Base-by-base conservation (phyloP, 176 grass and related monocot genomes). In the Bothriochloa decipiens region DNA sequence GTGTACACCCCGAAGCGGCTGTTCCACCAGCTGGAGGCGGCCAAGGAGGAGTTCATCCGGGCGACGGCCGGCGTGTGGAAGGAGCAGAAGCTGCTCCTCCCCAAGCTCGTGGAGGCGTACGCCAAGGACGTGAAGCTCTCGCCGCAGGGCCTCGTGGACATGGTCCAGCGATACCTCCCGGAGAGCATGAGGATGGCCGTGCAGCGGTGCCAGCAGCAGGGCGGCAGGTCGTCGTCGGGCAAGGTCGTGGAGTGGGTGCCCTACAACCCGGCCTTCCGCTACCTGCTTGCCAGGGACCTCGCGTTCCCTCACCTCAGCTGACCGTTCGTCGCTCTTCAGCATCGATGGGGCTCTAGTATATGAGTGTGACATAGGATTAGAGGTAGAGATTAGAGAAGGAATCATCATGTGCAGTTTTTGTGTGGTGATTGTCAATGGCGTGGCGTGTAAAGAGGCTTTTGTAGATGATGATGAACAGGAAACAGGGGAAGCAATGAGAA, bases 241-340 rank as follows among this genome's bases (percentile, higher is more conserved):
- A 98, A 85, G 89, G 91, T 91, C 63, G 85, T 98, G 3, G 95
- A 98, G 61, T 98, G 95, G 95, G 87, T 98, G 20, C 88, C 91
- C 55, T 89, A 93, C 80, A 93, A 98, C 67, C 85, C 86, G 80
- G 91, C 27, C 64, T 98, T 98, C 73, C 79, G 95, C 61, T 98
- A 95, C 52, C 84, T 98, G 43, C 85, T 98, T 1, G 82, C 95
- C 2, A 87, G 95, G 69, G 92, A 98, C 61, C 76, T 98, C 11
- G 91, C 79, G 45, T 98, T 98, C 73, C 95, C 92, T 70, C 92
- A 98, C 84, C 78, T 95, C 32, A 93, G 78, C 89, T 90, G 87
- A 58, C 16, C 16, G 87, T 90, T 84, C 17, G 49, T 15, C n/a
- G n/a, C n/a, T 0, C 45, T n/a, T n/a, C n/a, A n/a, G n/a, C n/a